A percentile compares a stretch with the other conserved stretches of the same genome.
phyloP scores from a whole-genome alignment of 495 filamentous ascomycete species.

The Saxophila tyrrhenica region DNA sequence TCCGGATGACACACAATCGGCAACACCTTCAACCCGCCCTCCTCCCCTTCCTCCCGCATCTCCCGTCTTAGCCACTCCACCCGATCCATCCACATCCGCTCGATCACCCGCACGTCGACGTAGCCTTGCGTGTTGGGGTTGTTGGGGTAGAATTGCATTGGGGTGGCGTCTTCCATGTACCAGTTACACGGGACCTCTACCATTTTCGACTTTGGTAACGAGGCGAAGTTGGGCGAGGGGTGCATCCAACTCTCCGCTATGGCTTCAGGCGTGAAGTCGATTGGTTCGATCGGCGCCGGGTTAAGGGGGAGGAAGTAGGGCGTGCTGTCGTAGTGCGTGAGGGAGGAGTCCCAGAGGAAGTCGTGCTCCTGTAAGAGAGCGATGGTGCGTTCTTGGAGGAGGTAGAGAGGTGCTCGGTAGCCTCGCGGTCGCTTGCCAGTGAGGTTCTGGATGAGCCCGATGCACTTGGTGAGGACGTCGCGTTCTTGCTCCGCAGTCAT shows the following conservation, averaged over 20 bases:
- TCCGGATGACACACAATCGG: slow-evolving; percentile 47
- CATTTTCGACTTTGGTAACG: slow-evolving; percentile 28
- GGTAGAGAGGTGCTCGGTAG: slow-evolving; percentile 49
- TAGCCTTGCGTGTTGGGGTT: slow-evolving; percentile 43
- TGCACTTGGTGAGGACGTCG: slow-evolving; percentile 45
- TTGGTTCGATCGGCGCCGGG: slow-evolving; percentile 35
- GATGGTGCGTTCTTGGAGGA: slow-evolving; percentile 44
- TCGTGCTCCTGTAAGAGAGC: slow-evolving; percentile 42
- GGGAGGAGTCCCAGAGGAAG: slow-evolving; percentile 47
- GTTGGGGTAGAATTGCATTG: slow-evolving; percentile 42
- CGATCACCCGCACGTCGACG: slow-evolving; percentile 39
- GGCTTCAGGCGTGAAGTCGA: slow-evolving; percentile 39
- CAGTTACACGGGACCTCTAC: slow-evolving; percentile 46
- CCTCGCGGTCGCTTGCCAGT: slow-evolving; percentile 44
- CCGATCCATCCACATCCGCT: slow-evolving; percentile 45
- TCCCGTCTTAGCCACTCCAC: slow-evolving; percentile 31
- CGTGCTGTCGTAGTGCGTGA: slow-evolving; percentile 44
- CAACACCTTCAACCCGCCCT: slow-evolving; percentile 31
- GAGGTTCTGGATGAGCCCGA: slow-evolving; percentile 37
- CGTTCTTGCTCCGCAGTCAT: slow-evolving; percentile 46
- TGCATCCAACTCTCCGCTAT: slow-evolving; percentile 45
- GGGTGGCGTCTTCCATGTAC: slow-evolving; percentile 50
- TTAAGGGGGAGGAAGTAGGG: slow-evolving; percentile 42
- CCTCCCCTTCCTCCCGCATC: slow-evolving; percentile 20
- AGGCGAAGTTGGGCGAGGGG: slow-evolving; percentile 31